Conservation (phyloP, 306 rosid genomes). For the Alnus rubra region DNA sequence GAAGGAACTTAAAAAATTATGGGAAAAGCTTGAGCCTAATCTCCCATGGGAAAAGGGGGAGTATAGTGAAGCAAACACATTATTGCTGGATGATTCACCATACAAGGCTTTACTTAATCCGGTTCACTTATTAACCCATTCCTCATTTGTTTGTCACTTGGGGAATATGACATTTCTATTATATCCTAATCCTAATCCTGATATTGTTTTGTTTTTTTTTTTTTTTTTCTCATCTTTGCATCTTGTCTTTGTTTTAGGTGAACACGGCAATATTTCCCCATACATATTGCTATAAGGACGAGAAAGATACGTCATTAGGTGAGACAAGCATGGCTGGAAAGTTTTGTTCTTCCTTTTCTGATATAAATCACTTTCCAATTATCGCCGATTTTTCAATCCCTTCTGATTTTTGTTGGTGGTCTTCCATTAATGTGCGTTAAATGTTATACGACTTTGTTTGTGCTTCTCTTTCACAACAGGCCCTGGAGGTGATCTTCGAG, state of each 20-base stretch:
- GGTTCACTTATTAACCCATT: conserved; percentile 44
- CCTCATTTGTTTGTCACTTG: conserved; percentile 19
- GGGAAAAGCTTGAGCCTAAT: conserved; percentile 61
- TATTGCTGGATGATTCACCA: conserved; percentile 90
- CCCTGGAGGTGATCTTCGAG: conserved; percentile 68
- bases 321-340: conserved; percentile 28
- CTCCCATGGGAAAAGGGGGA: conserved; percentile 82
- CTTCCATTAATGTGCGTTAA: not conserved
- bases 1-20: conserved; percentile 77
- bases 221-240: conserved; percentile 17
- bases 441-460: not conserved
- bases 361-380: not conserved
- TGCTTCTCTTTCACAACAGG: conserved; percentile 42
- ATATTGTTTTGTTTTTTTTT: conserved; percentile 1
- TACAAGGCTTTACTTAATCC: conserved; percentile 86
- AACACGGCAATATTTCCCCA: conserved; percentile 79
- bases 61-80: conserved; percentile 73
- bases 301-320: conserved; percentile 70
- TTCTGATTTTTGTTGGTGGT: not conserved
- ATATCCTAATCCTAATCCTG: conserved; percentile 7
- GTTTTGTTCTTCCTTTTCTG: not conserved
- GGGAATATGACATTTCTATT: conserved; percentile 19
- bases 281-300: conserved; percentile 45
- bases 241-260: conserved; percentile 47
- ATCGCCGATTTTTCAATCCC: not conserved